Evolutionary conservation across 306 rosid genomes (phyloP).

Genomic region (Sechiopsis laciniata): DNA sequence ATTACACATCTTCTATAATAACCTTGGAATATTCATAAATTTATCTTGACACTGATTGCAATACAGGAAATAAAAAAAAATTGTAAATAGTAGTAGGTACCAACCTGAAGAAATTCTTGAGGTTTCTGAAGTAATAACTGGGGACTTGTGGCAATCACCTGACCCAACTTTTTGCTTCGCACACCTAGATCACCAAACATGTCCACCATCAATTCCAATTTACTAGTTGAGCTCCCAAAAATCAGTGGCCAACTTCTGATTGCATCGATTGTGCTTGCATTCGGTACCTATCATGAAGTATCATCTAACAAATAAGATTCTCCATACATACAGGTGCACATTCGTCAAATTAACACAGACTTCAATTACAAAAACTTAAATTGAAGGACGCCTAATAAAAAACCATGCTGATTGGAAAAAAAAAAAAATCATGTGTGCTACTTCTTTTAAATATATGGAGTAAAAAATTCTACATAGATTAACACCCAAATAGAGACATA

Average conservation of each 20-base stretch:
- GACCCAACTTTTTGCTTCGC: conserved; percentile 51
- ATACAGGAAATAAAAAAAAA: not conserved
- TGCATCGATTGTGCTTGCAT: conserved; percentile 38
- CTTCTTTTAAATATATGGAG: not conserved
- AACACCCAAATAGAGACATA: too few species aligned
- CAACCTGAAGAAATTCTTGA: conserved; percentile 62
- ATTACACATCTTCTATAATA: not conserved
- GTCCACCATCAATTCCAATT: conserved; percentile 54
- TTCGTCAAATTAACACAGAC: not conserved
- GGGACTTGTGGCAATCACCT: conserved; percentile 68
- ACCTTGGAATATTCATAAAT: not conserved
- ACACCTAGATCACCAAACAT: conserved; percentile 57
- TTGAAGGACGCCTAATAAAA: not conserved
- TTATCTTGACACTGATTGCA: not conserved
- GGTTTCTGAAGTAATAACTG: conserved; percentile 60
- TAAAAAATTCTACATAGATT: too few species aligned
- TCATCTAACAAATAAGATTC: not conserved
- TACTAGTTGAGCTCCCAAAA: conserved; percentile 74
- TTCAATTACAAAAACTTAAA: not conserved
- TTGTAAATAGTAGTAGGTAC: conserved; percentile 16
- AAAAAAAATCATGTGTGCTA: not conserved
- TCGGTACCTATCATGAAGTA: conserved; percentile 54
- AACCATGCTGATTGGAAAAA: not conserved
- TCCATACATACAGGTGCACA: not conserved
- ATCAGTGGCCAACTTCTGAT: conserved; percentile 79